Base-by-base conservation (phyloP, 495 filamentous ascomycete genomes). In the Tuber melanosporum region DNA sequence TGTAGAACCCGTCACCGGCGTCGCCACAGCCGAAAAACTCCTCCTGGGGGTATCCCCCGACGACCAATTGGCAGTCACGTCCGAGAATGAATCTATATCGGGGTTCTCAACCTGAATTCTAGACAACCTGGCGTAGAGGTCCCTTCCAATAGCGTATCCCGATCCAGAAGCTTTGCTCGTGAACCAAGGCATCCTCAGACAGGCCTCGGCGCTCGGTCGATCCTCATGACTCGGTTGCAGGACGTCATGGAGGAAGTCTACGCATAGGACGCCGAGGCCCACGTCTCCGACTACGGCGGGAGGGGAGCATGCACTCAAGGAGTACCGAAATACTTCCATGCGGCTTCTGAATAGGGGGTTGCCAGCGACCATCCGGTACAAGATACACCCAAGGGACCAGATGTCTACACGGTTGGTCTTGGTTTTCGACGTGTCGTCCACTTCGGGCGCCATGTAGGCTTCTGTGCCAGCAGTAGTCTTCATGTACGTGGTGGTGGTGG, bases 381-480 rank as follows among this genome's bases (percentile, higher is more conserved):
- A 19, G 9, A 75, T 17, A 36, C 73, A 75, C 15, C 73, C 73
- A 15, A 75, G 57, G 4, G 41, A 36, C 73, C 73, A 75, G 19
- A 75, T 75, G 43, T 74, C 73, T 36, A 19, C 73, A 1, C 17
- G 0, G 0, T 43, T 45, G 36, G 4, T n/a, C 17, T 71, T 69
- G 12, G 12, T 14, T 19, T 36, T 15, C 0, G 19, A 15, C 5
- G 57, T 66, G 15, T 71, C 20, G 0, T 44, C 1, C n/a, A 74
- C 5, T 44, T 74, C 73, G 6, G 73, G 57, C 0, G 73, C 73
- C 39, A 20, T 20, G 41, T 41, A 74, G 5, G 41, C 22, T 1
- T 9, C 3, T 1, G 73, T 74, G 8, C 73, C 73, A 1, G 41
- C 20, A 0, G 15, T 4, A 0, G 57, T 44, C 15, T 74, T 71